Evolutionary conservation across 2,329 filamentous ascomycete genomes (phyloP), one percentile per base, ranked within the genome.

Genomic region (Xylaria sp.): DNA sequence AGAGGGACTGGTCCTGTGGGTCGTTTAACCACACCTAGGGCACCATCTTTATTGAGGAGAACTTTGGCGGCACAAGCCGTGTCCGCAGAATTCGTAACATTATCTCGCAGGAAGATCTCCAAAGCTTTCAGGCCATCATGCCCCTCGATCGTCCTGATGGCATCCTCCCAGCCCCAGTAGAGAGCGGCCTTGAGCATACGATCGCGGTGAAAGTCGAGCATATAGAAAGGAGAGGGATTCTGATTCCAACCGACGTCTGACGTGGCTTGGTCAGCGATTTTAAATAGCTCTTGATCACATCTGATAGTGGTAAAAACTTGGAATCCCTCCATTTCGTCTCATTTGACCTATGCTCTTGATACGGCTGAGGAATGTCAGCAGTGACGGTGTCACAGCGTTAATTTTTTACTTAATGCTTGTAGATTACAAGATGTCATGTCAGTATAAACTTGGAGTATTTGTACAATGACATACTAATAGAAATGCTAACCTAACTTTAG

Each of bases 131-230:
- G 77, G 0, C 87, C 88, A 1, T 74, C 68, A 0, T 82, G 75
- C 0, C 86, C 88, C 0, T 80, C 76, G 7, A 91, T 79, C 3
- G 74, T 71, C 0, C 81, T 75, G 10, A 86, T 73, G 0, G 85
- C 88, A 3, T 76, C 69, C 1, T 80, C 74, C 88, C 88, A 91
- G 6, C 80, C 76, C 82, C 88, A 91, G 72, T 90, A 78, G 5
- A 75, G 78, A 5, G 89, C 88, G 15, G 88, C 89, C 66, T 83
- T 86, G n/a, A 94, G 84, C 78, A 97, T 87, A 63, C 94, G 91
- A 78, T 94, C 91, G 55, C 89, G 88, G 79, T 97, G 94, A 74
- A 91, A 90, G 67, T 89, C 85, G 18, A 96, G 86, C 86, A 97
- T 93, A 80, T 97, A 97, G 74, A 93, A 90, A 0, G 90, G 87